Conservation (phyloP, 2,329 filamentous ascomycete species). For the Cordyceps cicadae region DNA sequence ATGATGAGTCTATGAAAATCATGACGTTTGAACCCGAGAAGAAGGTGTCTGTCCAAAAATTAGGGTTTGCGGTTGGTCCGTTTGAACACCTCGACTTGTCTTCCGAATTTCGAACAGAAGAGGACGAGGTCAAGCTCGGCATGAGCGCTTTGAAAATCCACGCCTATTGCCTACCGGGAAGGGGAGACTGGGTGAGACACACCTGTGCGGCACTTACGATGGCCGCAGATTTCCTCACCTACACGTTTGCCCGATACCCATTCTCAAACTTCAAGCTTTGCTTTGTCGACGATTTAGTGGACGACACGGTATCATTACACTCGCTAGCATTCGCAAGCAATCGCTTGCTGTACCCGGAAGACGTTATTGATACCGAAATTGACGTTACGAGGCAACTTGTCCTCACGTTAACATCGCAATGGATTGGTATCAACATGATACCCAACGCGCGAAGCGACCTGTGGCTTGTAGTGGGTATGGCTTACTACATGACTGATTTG, state of each 20-base stretch:
- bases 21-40: constrained; percentile 73
- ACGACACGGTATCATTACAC: constrained; percentile 68
- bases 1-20: constrained; percentile 75
- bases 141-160: constrained; percentile 82
- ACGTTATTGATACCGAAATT: constrained; percentile 77
- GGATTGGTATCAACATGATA: constrained; percentile 88
- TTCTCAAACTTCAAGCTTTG: constrained; percentile 88
- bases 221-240: constrained; percentile 84
- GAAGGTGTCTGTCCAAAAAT: constrained; percentile 74
- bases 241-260: constrained; percentile 82
- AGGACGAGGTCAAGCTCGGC: constrained; percentile 85
- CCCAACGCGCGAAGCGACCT: constrained; percentile 71
- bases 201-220: constrained; percentile 77
- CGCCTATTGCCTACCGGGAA: constrained; percentile 81
- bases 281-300: constrained; percentile 82
- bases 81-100: constrained; percentile 87
- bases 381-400: constrained; percentile 73
- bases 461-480: constrained; percentile 84
- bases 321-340: constrained; percentile 84
- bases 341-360: constrained; percentile 73
- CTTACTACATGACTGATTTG: constrained; percentile 89
- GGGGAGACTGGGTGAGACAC: constrained; percentile 74
- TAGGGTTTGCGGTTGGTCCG: constrained; percentile 88
- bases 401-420: constrained; percentile 80
- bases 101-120: constrained; percentile 78